These are phyloP conservation scores for Euphorbia schlechtendalii DNA, from an alignment of 441 rosid genomes.

Conservation along the genomic window DNA sequence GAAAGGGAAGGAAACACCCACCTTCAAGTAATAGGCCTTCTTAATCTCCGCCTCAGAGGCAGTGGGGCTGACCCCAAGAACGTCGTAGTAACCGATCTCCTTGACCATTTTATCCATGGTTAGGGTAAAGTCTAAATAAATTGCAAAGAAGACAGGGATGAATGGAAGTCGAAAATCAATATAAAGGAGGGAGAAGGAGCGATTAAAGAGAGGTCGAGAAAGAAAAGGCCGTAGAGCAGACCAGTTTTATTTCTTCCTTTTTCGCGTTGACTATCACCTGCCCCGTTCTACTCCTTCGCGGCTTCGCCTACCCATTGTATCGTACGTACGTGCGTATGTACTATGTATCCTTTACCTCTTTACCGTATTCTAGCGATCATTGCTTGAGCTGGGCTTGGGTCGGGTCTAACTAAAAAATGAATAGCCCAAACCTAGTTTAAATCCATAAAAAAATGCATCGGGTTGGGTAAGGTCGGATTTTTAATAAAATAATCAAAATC, in stretches of 20 bases:
- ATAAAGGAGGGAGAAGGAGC: not conserved
- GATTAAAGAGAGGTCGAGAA: not conserved
- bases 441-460: too few relatives aligned
- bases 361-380: too few relatives aligned
- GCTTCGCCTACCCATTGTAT: too few relatives aligned
- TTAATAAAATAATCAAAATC: too few relatives aligned
- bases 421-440: too few relatives aligned
- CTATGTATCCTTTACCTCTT: too few relatives aligned
- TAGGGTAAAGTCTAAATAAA: slow-evolving; percentile 3
- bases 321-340: too few relatives aligned
- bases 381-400: too few relatives aligned
- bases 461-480: too few relatives aligned
- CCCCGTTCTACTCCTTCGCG: slow-evolving; percentile 11
- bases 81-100: slow-evolving; percentile 94
- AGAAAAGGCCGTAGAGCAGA: not conserved
- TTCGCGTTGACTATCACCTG: slow-evolving; percentile 14
- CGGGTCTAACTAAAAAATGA: too few relatives aligned
- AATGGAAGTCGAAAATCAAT: too few relatives aligned
- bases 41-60: slow-evolving; percentile 94
- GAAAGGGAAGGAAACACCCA: not conserved
- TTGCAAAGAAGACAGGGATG: not conserved
- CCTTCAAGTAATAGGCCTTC: slow-evolving; percentile 96
- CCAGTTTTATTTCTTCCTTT: not conserved
- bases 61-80: slow-evolving; percentile 85
- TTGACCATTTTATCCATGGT: slow-evolving; percentile 58